Conservation (phyloP, 768 basidiomycete genomes). For the Hericium erinaceus region DNA sequence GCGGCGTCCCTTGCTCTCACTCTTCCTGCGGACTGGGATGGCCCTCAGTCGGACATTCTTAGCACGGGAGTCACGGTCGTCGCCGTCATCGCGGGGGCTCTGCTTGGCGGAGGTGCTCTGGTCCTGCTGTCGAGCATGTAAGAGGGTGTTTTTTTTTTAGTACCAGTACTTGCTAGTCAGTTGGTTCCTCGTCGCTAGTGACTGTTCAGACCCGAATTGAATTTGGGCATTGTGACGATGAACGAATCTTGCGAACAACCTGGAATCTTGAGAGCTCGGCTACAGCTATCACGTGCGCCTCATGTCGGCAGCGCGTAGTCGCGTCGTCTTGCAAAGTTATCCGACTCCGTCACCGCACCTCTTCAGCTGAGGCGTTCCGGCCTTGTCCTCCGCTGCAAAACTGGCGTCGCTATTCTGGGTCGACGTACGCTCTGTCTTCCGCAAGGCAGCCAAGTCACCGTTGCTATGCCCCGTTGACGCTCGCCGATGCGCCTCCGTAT, state of each 20-base stretch:
- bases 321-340: too few relatives aligned
- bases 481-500: not conserved
- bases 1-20: conserved; percentile 31
- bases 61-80: conserved; percentile 34
- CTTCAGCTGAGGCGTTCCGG: not conserved
- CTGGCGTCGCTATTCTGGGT: not conserved
- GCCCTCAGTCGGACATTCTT: conserved; percentile 42
- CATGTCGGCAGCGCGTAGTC: too few relatives aligned
- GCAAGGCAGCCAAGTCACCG: not conserved
- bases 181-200: too few relatives aligned
- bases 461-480: not conserved
- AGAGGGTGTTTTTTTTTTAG: conserved; percentile 2
- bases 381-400: not conserved
- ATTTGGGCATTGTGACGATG: too few relatives aligned
- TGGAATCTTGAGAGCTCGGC: too few relatives aligned
- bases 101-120: conserved; percentile 42
- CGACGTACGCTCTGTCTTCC: not conserved
- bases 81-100: conserved; percentile 30
- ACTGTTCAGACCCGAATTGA: too few relatives aligned
- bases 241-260: too few relatives aligned
- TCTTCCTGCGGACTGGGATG: conserved; percentile 50
- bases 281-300: too few relatives aligned
- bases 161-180: too few relatives aligned
- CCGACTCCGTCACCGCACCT: not conserved
- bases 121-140: conserved; percentile 47